Evolutionary conservation across 192 early-diverging fungal species (phyloP).

Genomic region (Dissophora ornata): DNA sequence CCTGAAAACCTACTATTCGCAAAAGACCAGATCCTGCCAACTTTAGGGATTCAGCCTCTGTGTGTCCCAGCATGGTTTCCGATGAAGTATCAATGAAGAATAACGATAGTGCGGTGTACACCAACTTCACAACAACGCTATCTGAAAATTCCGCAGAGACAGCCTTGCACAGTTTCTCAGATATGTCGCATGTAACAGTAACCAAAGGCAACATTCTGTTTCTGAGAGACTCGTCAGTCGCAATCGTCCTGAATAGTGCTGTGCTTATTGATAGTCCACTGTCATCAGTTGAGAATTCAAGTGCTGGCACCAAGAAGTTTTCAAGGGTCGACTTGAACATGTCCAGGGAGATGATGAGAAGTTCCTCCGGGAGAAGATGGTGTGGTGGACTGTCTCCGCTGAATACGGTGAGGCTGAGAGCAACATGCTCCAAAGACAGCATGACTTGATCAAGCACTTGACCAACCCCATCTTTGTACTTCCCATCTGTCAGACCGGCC

Average conservation of each 20-base stretch:
- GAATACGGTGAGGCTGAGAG: slow-evolving; percentile 25
- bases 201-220: slow-evolving; percentile 16
- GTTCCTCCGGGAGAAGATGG: slow-evolving; percentile 40
- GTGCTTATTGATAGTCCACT: not conserved
- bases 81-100: slow-evolving; percentile 62
- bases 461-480: too few relatives aligned
- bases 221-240: not conserved
- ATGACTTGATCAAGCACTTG: slow-evolving; percentile 7
- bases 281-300: slow-evolving; percentile 35
- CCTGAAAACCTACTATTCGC: slow-evolving; percentile 31
- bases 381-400: slow-evolving; percentile 7
- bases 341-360: slow-evolving; percentile 19
- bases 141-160: slow-evolving; percentile 55
- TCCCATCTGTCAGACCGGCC: not conserved
- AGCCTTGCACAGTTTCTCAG: slow-evolving; percentile 3
- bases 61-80: slow-evolving; percentile 19
- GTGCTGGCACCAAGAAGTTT: slow-evolving; percentile 22
- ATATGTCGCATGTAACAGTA: slow-evolving; percentile 15
- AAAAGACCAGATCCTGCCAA: slow-evolving; percentile 42
- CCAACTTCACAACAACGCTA: slow-evolving; percentile 56
- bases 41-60: slow-evolving; percentile 43
- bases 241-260: slow-evolving; percentile 2
- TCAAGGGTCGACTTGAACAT: slow-evolving; percentile 29
- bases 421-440: slow-evolving; percentile 16
- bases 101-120: slow-evolving; percentile 58